Percentiles rank a stretch among this genome's conserved stretches.
Evolutionary conservation across 2,329 filamentous ascomycete species (phyloP).

Genomic region (Fusarium redolens): DNA sequence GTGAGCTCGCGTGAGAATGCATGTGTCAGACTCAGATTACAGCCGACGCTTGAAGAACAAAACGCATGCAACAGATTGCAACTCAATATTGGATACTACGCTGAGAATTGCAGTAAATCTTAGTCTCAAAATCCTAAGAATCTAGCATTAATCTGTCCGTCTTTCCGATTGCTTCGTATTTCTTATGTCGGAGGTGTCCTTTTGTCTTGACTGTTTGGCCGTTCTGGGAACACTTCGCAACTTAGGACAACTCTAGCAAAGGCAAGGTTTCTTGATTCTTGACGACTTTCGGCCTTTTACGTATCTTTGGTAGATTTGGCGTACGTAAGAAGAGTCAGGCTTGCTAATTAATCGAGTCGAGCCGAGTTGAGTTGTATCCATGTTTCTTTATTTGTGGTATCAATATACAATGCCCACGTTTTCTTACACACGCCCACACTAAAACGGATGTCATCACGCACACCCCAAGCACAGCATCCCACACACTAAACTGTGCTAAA

Average conservation of each 20-base stretch:
- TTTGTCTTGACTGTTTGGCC: background rate
- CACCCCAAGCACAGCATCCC: constrained; percentile 26
- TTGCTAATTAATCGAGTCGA: background rate
- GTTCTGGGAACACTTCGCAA: background rate
- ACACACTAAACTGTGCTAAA: constrained; percentile 4
- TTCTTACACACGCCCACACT: constrained; percentile 13
- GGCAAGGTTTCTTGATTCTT: background rate
- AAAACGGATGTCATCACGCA: background rate
- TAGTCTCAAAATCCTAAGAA: background rate
- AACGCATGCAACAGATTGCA: background rate
- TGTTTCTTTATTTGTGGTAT: background rate
- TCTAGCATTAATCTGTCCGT: background rate
- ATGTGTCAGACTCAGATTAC: background rate
- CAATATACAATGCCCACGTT: background rate
- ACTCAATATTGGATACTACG: background rate
- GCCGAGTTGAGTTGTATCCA: background rate
- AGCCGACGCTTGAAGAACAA: background rate
- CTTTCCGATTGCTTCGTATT: background rate
- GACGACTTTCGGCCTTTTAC: background rate
- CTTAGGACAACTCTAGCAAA: background rate
- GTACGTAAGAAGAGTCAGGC: background rate
- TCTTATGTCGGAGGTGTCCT: background rate
- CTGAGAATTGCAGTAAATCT: background rate
- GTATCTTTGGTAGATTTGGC: no score
- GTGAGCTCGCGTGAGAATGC: background rate